Base-by-base conservation (phyloP, 148 eudicot genomes). In the Amaranthus palmeri region DNA sequence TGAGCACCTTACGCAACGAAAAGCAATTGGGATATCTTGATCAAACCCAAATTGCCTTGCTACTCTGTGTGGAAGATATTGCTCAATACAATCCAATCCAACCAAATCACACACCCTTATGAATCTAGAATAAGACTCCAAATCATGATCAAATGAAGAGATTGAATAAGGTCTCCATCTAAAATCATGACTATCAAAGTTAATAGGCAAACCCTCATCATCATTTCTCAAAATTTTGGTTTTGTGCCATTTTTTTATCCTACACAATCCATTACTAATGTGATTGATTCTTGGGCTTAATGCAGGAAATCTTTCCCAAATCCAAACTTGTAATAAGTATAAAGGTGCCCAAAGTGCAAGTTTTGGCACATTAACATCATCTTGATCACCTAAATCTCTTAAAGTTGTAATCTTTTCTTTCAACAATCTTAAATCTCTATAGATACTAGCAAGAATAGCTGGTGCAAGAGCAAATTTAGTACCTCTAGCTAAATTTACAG, bases 11-110 rank as follows among this genome's bases (percentile, higher is more conserved):
- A n/a, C 4, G 10, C 49, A 36, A 18, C 52, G 67, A 10, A 66
- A 59, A n/a, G 17, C 59, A 51, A 66, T 57, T 0, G 92, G 92
- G 44, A 88, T 51, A 10, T 83, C 90, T 50, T 86, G 90, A 65
- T 80, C 88, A 12, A 82, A 57, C 45, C 92, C 85, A 47, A 88
- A 88, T 13, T 88, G 90, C 86, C 75, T 88, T 2, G 88, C 77
- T 3, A 84, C 90, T 3, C 88, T 77, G 72, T 88, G 86, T 11
- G 90, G 92, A 15, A 70, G 74, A 72, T 88, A 88, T n/a, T 63
- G 67, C 67, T 84, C 83, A 6, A 79, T 70, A 68, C 79, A 75
- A 36, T 70, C 71, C 67, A 81, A 36, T 2, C 83, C 86, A 65
- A 84, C 84, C 8, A 88, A 75, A 78, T 78, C 79, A 65, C 80